Conservation (phyloP, 2,329 filamentous ascomycete genomes). For the Penicillium sclerotigenum region DNA sequence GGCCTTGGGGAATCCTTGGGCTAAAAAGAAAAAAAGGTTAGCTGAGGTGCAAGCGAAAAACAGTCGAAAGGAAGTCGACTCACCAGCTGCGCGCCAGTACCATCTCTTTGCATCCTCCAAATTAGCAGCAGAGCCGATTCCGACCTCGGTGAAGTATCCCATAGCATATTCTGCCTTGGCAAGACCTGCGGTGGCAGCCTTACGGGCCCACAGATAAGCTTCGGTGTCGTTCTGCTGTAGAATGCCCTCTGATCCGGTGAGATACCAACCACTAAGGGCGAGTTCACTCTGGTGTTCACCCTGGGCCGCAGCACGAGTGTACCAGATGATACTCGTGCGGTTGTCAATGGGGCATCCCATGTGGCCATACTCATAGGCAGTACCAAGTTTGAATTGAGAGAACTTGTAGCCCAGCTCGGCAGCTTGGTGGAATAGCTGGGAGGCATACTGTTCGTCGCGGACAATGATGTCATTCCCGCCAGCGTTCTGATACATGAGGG, state of each 20-base stretch:
- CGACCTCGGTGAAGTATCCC: slow-evolving; percentile 95
- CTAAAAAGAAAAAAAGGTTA: slow-evolving; percentile 46
- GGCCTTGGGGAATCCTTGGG: slow-evolving; percentile 91
- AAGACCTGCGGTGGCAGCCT: slow-evolving; percentile 81
- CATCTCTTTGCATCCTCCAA: slow-evolving; percentile 94
- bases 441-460: slow-evolving; percentile 76
- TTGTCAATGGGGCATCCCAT: slow-evolving; percentile 81
- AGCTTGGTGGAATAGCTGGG: slow-evolving; percentile 78
- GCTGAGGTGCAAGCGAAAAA: background rate
- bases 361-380: slow-evolving; percentile 83
- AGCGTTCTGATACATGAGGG: slow-evolving; percentile 56
- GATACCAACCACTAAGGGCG: slow-evolving; percentile 84
- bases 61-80: slow-evolving; percentile 43
- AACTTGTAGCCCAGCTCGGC: slow-evolving; percentile 91
- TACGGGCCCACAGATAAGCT: slow-evolving; percentile 94
- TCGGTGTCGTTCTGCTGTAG: slow-evolving; percentile 91
- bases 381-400: slow-evolving; percentile 84
- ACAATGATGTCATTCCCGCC: slow-evolving; percentile 68
- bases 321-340: slow-evolving; percentile 86
- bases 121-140: slow-evolving; percentile 82
- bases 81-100: slow-evolving; percentile 97
- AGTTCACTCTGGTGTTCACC: slow-evolving; percentile 92
- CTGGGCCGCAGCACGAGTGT: slow-evolving; percentile 83
- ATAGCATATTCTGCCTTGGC: slow-evolving; percentile 97
- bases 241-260: slow-evolving; percentile 85